Evolutionary conservation across 306 rosid species (phyloP).

Genomic region (Canavalia ensiformis): DNA sequence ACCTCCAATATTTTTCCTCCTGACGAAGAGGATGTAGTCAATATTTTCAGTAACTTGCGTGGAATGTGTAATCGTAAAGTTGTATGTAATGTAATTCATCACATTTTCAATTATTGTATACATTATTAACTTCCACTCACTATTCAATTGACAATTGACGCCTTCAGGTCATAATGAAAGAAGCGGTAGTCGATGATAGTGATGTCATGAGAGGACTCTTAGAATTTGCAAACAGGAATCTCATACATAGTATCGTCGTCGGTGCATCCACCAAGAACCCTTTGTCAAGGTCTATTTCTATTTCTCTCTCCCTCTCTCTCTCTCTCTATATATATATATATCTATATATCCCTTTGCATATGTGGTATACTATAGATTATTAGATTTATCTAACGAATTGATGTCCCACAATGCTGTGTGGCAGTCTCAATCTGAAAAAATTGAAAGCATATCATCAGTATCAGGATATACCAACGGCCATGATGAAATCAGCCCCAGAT

Average conservation of each 20-base stretch:
- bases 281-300: constrained; percentile 66
- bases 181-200: constrained; percentile 68
- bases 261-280: constrained; percentile 78
- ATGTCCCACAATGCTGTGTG: constrained; percentile 35
- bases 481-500: constrained; percentile 77
- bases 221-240: constrained; percentile 59
- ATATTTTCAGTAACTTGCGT: constrained; percentile 69
- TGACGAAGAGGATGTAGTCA: constrained; percentile 51
- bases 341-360: not conserved
- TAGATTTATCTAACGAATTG: constrained; percentile 14
- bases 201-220: constrained; percentile 73
- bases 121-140: not conserved
- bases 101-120: not conserved
- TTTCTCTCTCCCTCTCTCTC: not conserved
- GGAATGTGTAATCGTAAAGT: constrained; percentile 68
- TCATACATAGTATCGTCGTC: constrained; percentile 66
- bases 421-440: constrained; percentile 66
- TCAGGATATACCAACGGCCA: constrained; percentile 60
- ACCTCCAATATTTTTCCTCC: constrained; percentile 53
- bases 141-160: constrained; percentile 24
- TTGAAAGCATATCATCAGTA: constrained; percentile 55
- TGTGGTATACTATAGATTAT: not conserved
- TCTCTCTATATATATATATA: too few relatives aligned
- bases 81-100: constrained; percentile 50
- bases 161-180: constrained; percentile 69